Percentiles rank a stretch among this genome's conserved stretches.
These are phyloP conservation scores for Iris pallida DNA, from an alignment of 116 monocot species.

Conservation along the genomic window DNA sequence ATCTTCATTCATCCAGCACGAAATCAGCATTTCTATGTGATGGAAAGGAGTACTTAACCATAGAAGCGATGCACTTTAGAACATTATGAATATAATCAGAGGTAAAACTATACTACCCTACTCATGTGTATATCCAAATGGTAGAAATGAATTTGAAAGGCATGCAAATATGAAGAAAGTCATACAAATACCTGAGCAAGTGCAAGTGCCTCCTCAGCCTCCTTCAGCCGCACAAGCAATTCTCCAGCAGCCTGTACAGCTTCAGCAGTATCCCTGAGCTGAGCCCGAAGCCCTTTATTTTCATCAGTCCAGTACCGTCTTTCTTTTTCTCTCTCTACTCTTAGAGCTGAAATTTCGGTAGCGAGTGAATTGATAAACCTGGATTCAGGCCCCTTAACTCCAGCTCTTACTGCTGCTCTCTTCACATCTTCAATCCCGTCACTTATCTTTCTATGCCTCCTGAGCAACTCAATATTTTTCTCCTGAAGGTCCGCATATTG, in stretches of 20 bases:
- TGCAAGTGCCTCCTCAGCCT: conserved; percentile 71
- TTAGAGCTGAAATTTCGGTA: conserved; percentile 65
- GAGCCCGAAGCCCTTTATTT: conserved; percentile 69
- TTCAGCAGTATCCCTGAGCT: conserved; percentile 84
- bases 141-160: not conserved
- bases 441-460: conserved; percentile 56
- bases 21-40: too few species aligned
- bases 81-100: too few species aligned
- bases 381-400: conserved; percentile 61
- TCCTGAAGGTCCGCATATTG: conserved; percentile 96
- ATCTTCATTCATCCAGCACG: too few species aligned
- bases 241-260: conserved; percentile 96
- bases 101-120: too few species aligned
- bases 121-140: too few species aligned
- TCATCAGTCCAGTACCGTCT: conserved; percentile 80
- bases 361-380: conserved; percentile 73
- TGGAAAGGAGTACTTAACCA: too few species aligned
- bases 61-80: too few species aligned
- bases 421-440: conserved; percentile 82
- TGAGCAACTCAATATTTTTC: conserved; percentile 74
- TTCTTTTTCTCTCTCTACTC: conserved; percentile 80
- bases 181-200: conserved; percentile 48
- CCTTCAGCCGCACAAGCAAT: conserved; percentile 74
- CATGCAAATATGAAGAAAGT: not conserved
- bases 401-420: conserved; percentile 64